phyloP scores from a whole-genome alignment of 139 green algal genomes.

The Tetratostichococcus sp. region DNA sequence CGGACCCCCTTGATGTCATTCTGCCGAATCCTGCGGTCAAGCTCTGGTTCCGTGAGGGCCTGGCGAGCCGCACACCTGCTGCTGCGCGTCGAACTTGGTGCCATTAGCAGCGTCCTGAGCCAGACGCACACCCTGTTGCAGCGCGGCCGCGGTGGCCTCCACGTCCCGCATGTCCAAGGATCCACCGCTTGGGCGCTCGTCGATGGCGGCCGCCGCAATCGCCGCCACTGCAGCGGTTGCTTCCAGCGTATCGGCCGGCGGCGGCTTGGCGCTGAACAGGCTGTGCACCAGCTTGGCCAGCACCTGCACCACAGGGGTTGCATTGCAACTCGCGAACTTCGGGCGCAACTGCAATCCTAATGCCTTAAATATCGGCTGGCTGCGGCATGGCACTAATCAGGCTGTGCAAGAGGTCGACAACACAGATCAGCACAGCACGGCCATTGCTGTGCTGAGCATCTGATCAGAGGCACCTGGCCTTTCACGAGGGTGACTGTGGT shows the following conservation, averaged over 20 bases:
- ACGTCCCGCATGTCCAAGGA: slow-evolving; percentile 29
- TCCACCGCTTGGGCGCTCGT: slow-evolving; percentile 15
- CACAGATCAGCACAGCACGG: no score
- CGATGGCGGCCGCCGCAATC: slow-evolving; percentile 27
- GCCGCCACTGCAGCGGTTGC: slow-evolving; percentile 24
- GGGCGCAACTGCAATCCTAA: no score
- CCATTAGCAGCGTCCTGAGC: slow-evolving; percentile 13
- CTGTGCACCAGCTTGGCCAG: slow-evolving; percentile 28
- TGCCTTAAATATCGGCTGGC: slow-evolving; percentile 10
- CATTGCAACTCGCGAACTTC: no score
- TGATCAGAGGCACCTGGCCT: no score
- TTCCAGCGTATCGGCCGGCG: slow-evolving; percentile 16
- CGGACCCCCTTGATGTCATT: no score
- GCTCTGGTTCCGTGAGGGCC: no score
- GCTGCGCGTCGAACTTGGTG: not conserved
- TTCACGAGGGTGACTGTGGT: no score
- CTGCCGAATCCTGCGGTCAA: no score
- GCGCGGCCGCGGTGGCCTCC: slow-evolving; percentile 7
- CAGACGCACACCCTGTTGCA: slow-evolving; percentile 21
- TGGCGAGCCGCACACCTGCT: not conserved
- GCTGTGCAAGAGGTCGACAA: no score
- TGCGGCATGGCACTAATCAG: slow-evolving; percentile 16
- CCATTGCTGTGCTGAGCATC: no score
- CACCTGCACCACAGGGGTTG: slow-evolving; percentile 21
- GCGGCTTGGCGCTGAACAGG: slow-evolving; percentile 11